Evolutionary conservation across 768 basidiomycete genomes (phyloP).

Genomic region (Lactarius sanguifluus): DNA sequence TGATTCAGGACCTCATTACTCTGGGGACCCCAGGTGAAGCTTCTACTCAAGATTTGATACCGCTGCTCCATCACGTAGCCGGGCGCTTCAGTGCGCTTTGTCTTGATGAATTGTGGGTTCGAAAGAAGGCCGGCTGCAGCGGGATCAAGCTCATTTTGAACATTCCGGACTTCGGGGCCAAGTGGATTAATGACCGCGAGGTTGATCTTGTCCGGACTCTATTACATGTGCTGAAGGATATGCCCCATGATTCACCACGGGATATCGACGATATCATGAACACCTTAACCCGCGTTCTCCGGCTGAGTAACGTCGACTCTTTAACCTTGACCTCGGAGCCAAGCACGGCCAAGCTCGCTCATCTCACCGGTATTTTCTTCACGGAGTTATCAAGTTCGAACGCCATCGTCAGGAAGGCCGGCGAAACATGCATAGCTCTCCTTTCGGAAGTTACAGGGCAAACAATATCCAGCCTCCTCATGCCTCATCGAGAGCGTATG

Average conservation of each 20-base stretch:
- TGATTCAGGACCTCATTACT: conserved; percentile 66
- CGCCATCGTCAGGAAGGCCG: conserved; percentile 77
- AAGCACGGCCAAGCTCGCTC: conserved; percentile 50
- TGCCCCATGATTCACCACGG: conserved; percentile 84
- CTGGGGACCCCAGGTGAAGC: conserved; percentile 50
- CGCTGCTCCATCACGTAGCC: conserved; percentile 78
- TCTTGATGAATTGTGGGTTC: conserved; percentile 86
- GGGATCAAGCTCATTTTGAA: conserved; percentile 81
- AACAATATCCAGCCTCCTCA: conserved; percentile 74
- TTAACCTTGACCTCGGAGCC: conserved; percentile 46
- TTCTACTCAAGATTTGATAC: conserved; percentile 54
- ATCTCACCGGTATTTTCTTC: conserved; percentile 79
- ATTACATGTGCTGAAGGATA: conserved; percentile 90
- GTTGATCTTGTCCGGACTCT: conserved; percentile 88
- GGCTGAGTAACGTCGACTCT: conserved; percentile 54
- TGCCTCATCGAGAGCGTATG: conserved; percentile 84
- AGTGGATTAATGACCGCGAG: conserved; percentile 84
- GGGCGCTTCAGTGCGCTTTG: conserved; percentile 83
- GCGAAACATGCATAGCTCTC: conserved; percentile 76
- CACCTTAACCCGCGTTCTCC: conserved; percentile 67
- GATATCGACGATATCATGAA: conserved; percentile 77
- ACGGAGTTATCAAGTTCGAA: conserved; percentile 88
- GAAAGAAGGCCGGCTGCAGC: conserved; percentile 85
- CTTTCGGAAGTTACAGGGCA: conserved; percentile 72
- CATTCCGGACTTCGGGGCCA: conserved; percentile 66